These are phyloP conservation scores for Phytophthora pinifolia DNA, from an alignment of 352 stramenopile genomes.

Conservation along the genomic window DNA sequence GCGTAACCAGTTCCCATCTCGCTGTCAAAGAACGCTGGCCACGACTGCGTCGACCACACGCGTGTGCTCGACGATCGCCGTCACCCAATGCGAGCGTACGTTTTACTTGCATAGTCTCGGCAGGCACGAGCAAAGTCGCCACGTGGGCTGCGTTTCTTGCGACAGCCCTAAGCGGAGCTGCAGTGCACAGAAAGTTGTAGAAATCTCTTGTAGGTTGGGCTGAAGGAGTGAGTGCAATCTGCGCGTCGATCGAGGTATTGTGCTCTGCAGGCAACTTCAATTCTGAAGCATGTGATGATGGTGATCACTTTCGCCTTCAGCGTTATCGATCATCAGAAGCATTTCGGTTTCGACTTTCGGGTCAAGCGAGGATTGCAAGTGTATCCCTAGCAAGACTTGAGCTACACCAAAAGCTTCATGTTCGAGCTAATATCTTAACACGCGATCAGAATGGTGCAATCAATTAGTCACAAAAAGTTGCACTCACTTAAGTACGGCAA, in stretches of 20 bases:
- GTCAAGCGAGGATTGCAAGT: no score
- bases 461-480: neutral
- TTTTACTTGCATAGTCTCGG: constrained; percentile 17
- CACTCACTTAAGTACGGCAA: neutral
- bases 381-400: no score
- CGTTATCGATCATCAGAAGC: no score
- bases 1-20: constrained; percentile 20
- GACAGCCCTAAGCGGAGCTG: constrained; percentile 14
- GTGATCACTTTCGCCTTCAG: constrained; percentile 1
- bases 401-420: neutral
- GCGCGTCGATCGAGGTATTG: no score
- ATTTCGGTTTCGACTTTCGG: no score
- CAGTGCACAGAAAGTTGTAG: neutral
- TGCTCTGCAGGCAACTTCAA: constrained; percentile 14
- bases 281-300: constrained; percentile 17
- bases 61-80: neutral
- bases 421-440: no score
- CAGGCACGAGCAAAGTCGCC: constrained; percentile 14
- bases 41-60: constrained; percentile 7
- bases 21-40: constrained; percentile 16
- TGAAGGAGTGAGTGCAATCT: neutral
- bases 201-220: neutral
- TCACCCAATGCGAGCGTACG: constrained; percentile 9
- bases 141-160: constrained; percentile 20
- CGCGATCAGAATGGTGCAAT: neutral